Evolutionary conservation across 345 rosid genomes (phyloP).

Genomic region (Leavenworthia alabamica): DNA sequence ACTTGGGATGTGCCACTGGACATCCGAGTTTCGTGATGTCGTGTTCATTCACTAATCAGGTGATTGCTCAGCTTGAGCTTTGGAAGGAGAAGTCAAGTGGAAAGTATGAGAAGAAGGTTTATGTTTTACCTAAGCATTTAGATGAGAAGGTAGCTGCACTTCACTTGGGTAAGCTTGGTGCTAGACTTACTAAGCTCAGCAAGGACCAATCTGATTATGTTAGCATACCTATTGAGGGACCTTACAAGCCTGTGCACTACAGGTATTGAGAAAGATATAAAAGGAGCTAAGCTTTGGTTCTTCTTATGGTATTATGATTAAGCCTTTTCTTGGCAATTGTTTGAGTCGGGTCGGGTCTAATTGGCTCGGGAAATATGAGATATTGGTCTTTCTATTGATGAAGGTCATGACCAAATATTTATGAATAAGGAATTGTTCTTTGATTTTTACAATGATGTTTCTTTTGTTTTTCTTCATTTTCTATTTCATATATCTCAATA

Average conservation of each 20-base stretch:
- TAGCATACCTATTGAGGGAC: slow-evolving; percentile 60
- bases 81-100: slow-evolving; percentile 50
- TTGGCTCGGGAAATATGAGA: slow-evolving; percentile 17
- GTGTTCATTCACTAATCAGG: slow-evolving; percentile 67
- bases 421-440: slow-evolving; percentile 21
- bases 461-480: not conserved
- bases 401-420: slow-evolving; percentile 26
- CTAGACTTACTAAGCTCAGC: slow-evolving; percentile 59
- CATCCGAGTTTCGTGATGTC: slow-evolving; percentile 81
- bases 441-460: slow-evolving; percentile 8
- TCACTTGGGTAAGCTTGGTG: slow-evolving; percentile 67
- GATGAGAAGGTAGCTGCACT: slow-evolving; percentile 71
- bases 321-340: slow-evolving; percentile 11
- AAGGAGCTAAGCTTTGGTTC: not conserved
- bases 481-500: slow-evolving; percentile 7
- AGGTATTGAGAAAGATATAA: slow-evolving; percentile 40
- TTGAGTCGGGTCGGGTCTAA: slow-evolving; percentile 13
- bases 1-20: slow-evolving; percentile 72
- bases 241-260: slow-evolving; percentile 64
- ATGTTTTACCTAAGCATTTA: slow-evolving; percentile 64
- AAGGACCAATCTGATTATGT: slow-evolving; percentile 65
- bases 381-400: slow-evolving; percentile 22
- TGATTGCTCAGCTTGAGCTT: slow-evolving; percentile 64
- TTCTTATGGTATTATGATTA: slow-evolving; percentile 1
- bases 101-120: slow-evolving; percentile 61